Evolutionary conservation across 2,329 filamentous ascomycete genomes (phyloP).

Genomic region (Alternaria tenuissima): DNA sequence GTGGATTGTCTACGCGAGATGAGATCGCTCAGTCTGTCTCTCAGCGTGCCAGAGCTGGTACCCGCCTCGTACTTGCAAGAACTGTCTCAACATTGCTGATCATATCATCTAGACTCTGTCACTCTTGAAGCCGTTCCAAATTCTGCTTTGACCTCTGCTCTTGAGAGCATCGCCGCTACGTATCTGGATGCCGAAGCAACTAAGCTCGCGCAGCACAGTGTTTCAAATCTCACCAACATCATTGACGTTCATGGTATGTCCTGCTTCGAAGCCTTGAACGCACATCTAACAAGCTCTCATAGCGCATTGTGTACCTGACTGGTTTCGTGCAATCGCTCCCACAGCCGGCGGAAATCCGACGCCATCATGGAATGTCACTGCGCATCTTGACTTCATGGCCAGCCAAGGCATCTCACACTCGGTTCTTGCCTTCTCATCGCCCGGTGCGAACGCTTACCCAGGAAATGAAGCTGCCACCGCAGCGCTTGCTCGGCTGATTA

Average conservation of each 20-base stretch:
- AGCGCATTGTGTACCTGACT: constrained; percentile 18
- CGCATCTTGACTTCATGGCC: constrained; percentile 13
- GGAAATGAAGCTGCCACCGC: background rate
- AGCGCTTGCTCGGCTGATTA: constrained; percentile 16
- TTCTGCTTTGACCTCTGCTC: background rate
- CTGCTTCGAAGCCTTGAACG: background rate
- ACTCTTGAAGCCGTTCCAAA: background rate
- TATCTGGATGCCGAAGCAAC: background rate
- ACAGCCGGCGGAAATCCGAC: constrained; percentile 14
- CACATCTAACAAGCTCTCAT: background rate
- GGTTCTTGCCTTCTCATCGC: background rate
- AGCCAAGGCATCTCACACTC: background rate
- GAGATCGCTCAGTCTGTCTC: background rate
- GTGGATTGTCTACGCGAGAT: background rate
- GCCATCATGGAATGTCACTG: constrained; percentile 8
- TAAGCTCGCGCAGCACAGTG: background rate
- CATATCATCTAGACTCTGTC: background rate
- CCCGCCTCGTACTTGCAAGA: background rate
- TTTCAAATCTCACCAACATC: background rate
- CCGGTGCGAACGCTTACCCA: constrained; percentile 13
- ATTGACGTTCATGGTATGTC: constrained; percentile 6
- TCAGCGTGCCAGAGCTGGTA: background rate
- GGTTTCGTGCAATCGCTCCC: constrained; percentile 12
- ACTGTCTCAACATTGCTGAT: background rate
- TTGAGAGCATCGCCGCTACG: background rate